Evolutionary conservation across 1,284 basidiomycete genomes (phyloP), one percentile per base, ranked within the genome.

Genomic region (Cutaneotrichosporon spelunceum): DNA sequence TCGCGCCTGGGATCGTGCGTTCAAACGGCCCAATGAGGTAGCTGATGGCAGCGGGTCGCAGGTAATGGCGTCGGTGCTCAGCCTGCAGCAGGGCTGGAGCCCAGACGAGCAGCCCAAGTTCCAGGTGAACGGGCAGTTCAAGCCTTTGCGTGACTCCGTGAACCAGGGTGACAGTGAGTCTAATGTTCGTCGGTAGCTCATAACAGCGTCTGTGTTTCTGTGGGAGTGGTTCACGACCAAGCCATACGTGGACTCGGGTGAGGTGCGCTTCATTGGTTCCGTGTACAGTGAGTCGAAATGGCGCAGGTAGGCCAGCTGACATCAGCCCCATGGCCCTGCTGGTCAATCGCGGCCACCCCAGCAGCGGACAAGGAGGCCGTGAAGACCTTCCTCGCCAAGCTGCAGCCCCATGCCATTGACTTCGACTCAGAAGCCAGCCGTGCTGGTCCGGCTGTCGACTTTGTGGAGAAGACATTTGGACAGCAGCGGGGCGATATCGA

Each of bases 191-290:
- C 36, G 1, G 3, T 4, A 33, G 13, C 67, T 68, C 54, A 65
- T 24, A n/a, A 9, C 62, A 76, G 71, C 73, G 2, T 73, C 72
- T 10, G 70, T 67, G n/a, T 76, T 76, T 67, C 71, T 77, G 85
- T 96, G 93, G 93, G 93, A 95, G 78, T 93, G 90, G 90, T 97
- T 96, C 79, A 98, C 95, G 2, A 97, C 94, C 19, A 98, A 97
- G 76, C 94, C 95, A 1, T 96, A 85, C 71, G 85, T 84, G 16
- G 91, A 95, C 75, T 83, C 83, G 16, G 90, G 90, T 30, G 86
- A 93, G 76, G 90, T 88, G 53, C 86, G 88, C 49, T 93, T 93
- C 72, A 77, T 80, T 57, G 78, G 78, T 23, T 78, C 72, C 5
- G 76, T 77, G 6, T 75, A 76, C 64, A 79, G 78, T 78, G 52